Conservation (phyloP, 148 eudicot genomes). For the Polygonum aviculare region DNA sequence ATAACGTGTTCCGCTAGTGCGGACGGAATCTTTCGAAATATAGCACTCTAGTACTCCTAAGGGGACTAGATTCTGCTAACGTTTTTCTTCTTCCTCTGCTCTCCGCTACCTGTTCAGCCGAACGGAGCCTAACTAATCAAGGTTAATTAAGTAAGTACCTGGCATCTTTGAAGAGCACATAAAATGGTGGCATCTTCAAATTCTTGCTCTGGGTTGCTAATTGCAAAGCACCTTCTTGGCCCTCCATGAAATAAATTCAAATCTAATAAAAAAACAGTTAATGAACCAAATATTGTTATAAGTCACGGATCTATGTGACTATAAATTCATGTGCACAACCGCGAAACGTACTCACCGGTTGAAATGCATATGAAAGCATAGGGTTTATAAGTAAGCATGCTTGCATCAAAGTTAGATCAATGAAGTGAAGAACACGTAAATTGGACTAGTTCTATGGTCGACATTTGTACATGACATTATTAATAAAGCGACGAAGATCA, state of each 20-base stretch:
- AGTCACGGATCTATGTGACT: background rate
- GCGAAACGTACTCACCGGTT: too few relatives aligned
- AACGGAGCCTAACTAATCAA: background rate
- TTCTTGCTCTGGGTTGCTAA: conserved; percentile 21
- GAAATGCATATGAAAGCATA: background rate
- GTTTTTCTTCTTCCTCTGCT: too few relatives aligned
- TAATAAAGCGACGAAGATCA: background rate
- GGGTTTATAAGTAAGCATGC: background rate
- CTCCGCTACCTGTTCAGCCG: too few relatives aligned
- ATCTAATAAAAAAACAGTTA: background rate
- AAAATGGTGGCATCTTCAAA: conserved; percentile 34
- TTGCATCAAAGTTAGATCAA: background rate
- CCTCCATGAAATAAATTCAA: background rate
- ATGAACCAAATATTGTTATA: background rate
- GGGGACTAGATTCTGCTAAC: too few relatives aligned
- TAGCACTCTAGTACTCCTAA: too few relatives aligned
- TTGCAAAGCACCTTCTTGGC: conserved; percentile 21
- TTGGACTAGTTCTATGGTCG: background rate
- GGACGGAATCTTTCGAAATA: too few relatives aligned
- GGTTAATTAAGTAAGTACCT: conserved; percentile 27
- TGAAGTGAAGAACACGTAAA: background rate
- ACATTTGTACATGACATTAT: background rate
- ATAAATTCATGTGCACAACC: background rate
- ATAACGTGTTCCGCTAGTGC: too few relatives aligned
- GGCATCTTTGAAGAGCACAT: conserved; percentile 63